Evolutionary conservation across 1,139 yeast species (phyloP).

Genomic region (Geotrichum candidum): DNA sequence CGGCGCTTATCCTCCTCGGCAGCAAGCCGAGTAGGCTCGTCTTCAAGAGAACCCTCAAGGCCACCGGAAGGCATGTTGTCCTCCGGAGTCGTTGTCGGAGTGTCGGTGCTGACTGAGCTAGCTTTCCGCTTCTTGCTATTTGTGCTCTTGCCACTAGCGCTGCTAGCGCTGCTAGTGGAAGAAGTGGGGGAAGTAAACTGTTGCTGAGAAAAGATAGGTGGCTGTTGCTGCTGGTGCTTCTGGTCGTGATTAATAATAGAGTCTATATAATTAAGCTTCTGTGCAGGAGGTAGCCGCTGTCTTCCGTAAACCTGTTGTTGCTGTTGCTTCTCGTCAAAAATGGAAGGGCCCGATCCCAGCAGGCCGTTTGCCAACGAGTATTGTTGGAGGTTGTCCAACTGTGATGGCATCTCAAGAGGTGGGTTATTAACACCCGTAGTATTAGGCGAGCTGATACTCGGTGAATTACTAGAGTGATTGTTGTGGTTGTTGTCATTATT

Average conservation of each 20-base stretch:
- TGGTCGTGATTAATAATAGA: conserved; percentile 13
- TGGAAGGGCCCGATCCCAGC: conserved; percentile 2
- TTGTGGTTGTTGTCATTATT: neutral
- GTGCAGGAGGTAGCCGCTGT: neutral
- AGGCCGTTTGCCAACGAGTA: conserved; percentile 14
- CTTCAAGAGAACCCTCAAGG: neutral
- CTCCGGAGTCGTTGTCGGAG: neutral
- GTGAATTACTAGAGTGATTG: neutral
- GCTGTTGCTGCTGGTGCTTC: neutral
- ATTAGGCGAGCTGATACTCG: neutral
- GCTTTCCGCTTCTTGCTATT: conserved; percentile 4
- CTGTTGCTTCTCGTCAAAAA: neutral
- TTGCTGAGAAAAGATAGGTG: neutral
- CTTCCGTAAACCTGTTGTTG: neutral
- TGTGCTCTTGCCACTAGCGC: neutral
- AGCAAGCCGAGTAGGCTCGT: neutral
- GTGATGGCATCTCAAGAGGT: neutral
- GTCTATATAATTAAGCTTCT: neutral
- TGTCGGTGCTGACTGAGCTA: neutral
- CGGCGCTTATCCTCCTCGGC: conserved; percentile 58
- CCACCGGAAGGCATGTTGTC: neutral
- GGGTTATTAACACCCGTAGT: neutral
- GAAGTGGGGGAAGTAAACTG: neutral
- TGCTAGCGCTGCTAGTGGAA: conserved; percentile 13
- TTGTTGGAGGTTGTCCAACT: conserved; percentile 12